Evolutionary conservation across 495 filamentous ascomycete species (phyloP).

Genomic region (Hamigera avellanea): DNA sequence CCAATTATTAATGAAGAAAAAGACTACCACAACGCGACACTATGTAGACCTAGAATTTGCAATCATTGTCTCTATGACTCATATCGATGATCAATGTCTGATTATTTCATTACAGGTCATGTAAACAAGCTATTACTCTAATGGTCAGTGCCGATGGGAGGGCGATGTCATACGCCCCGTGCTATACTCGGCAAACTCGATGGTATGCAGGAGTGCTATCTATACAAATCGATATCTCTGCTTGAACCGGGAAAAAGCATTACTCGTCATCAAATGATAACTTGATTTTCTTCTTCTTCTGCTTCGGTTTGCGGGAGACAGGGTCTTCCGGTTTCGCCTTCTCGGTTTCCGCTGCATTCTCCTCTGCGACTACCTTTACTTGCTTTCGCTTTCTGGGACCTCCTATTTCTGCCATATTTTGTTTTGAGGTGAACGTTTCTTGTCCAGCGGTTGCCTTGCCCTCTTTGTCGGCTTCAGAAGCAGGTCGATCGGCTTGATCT

Average conservation of each 20-base stretch:
- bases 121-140: too few relatives aligned
- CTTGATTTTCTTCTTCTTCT: constrained; percentile 37
- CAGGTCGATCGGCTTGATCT: constrained; percentile 4
- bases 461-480: constrained; percentile 5
- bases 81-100: too few relatives aligned
- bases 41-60: too few relatives aligned
- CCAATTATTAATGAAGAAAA: too few relatives aligned
- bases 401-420: constrained; percentile 31
- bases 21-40: too few relatives aligned
- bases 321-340: constrained; percentile 13
- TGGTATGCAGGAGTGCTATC: too few relatives aligned
- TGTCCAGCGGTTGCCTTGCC: constrained; percentile 6
- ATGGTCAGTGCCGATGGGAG: too few relatives aligned
- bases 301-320: constrained; percentile 22
- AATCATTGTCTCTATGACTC: too few relatives aligned
- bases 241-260: neutral
- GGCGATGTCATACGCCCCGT: too few relatives aligned
- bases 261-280: constrained; percentile 32
- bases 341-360: constrained; percentile 15
- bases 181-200: too few relatives aligned
- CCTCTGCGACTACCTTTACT: constrained; percentile 28
- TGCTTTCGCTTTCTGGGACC: constrained; percentile 34
- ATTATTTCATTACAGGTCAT: too few relatives aligned
- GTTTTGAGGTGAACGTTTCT: constrained; percentile 14
- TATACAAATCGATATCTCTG: too few relatives aligned